Conservation (phyloP, 768 basidiomycete genomes). For the Leccinum rimulosum region DNA sequence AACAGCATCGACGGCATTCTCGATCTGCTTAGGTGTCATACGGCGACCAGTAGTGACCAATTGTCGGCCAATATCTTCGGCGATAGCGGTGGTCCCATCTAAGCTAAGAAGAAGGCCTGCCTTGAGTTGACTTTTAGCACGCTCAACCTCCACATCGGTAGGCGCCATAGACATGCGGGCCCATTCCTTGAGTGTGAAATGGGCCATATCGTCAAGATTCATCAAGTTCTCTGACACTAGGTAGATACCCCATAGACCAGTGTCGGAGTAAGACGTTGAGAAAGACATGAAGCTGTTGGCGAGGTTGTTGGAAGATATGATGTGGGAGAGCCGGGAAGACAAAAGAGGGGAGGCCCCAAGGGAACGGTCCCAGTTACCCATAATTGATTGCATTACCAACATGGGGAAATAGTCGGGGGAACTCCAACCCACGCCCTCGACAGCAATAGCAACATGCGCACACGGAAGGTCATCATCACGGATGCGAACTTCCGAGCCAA, state of each 20-base stretch:
- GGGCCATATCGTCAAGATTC: constrained; percentile 90
- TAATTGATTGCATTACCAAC: constrained; percentile 96
- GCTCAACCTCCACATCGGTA: constrained; percentile 84
- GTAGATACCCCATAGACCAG: constrained; percentile 99
- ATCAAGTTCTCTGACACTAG: constrained; percentile 90
- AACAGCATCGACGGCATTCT: constrained; percentile 88
- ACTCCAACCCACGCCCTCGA: constrained; percentile 97
- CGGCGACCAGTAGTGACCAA: constrained; percentile 91
- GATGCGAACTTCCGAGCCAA: constrained; percentile 93
- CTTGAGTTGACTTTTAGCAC: constrained; percentile 98
- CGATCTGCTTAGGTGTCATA: constrained; percentile 90
- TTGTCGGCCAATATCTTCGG: constrained; percentile 98
- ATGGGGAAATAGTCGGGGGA: constrained; percentile 99
- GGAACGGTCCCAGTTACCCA: constrained; percentile 99
- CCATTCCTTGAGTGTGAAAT: constrained; percentile 96
- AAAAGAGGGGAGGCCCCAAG: constrained; percentile 88
- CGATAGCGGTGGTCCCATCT: constrained; percentile 95
- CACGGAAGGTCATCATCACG: constrained; percentile 90
- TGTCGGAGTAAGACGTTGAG: constrained; percentile 98
- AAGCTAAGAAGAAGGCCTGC: constrained; percentile 85
- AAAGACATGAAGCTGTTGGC: constrained; percentile 99
- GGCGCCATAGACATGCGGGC: constrained; percentile 90
- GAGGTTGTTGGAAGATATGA: constrained; percentile 89
- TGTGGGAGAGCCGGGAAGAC: constrained; percentile 88
- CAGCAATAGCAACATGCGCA: constrained; percentile 92